Percentiles rank a stretch among this genome's conserved stretches.
Conservation (phyloP, 768 basidiomycete species). For the Leucogyrophana mollusca region DNA sequence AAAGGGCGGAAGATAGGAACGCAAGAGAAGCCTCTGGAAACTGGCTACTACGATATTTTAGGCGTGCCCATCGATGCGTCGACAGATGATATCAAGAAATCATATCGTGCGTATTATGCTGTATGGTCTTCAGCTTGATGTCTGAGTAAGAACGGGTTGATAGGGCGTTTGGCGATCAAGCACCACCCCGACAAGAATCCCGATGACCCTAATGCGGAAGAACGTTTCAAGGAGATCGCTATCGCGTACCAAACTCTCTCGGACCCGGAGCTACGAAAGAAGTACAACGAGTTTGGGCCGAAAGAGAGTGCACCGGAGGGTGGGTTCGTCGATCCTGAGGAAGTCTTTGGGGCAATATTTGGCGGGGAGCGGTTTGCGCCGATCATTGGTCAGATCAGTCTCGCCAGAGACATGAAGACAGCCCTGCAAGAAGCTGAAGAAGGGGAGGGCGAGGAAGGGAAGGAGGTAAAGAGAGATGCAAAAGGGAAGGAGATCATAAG, state of each 20-base stretch:
- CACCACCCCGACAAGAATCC: conserved; percentile 93
- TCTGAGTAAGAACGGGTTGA: neutral
- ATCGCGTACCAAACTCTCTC: conserved; percentile 88
- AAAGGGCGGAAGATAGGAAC: conserved; percentile 83
- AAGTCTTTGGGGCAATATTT: conserved; percentile 80
- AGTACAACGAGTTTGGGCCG: conserved; percentile 90
- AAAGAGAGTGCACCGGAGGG: conserved; percentile 82
- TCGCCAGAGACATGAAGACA: conserved; percentile 91
- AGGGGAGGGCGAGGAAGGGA: conserved; percentile 46
- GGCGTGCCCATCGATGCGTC: conserved; percentile 75
- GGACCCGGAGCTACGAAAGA: conserved; percentile 69
- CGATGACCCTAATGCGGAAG: conserved; percentile 80
- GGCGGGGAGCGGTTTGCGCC: conserved; percentile 85
- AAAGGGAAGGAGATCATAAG: conserved; percentile 53
- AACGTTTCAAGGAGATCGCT: conserved; percentile 88
- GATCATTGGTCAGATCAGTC: conserved; percentile 85
- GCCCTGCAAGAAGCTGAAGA: conserved; percentile 87
- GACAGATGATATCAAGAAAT: conserved; percentile 86
- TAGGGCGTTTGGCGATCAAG: conserved; percentile 84
- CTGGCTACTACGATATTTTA: conserved; percentile 86
- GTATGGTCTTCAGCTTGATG: neutral
- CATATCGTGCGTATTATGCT: conserved; percentile 63
- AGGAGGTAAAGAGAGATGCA: conserved; percentile 45
- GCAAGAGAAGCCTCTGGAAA: conserved; percentile 85
- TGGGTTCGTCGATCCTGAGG: conserved; percentile 85